Evolutionary conservation across 2,329 filamentous ascomycete species (phyloP).

Genomic region (Apiospora koreana): DNA sequence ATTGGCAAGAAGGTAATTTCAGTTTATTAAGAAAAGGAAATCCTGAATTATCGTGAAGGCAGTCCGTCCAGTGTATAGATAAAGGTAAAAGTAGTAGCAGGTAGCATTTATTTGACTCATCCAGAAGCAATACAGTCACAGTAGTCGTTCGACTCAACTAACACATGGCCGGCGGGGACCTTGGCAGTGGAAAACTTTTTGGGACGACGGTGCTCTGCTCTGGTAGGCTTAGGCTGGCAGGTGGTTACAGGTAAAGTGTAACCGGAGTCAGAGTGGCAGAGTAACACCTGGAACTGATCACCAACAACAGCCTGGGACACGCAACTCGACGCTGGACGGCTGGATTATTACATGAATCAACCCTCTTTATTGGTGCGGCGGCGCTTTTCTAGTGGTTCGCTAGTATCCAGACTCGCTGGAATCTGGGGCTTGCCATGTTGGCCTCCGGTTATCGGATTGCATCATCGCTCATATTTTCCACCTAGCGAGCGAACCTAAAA

Average conservation of each 20-base stretch:
- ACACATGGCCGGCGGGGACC: not conserved
- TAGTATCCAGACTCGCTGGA: constrained; percentile 3
- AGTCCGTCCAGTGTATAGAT: not conserved
- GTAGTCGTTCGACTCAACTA: not conserved
- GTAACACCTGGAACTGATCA: not conserved
- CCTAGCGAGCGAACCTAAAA: not conserved
- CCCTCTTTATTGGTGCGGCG: constrained; percentile 3
- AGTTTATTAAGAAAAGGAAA: not conserved
- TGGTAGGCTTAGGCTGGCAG: not conserved
- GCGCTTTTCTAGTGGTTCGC: constrained; percentile 3
- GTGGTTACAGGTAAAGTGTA: not conserved
- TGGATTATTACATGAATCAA: constrained; percentile 1
- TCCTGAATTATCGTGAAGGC: not conserved
- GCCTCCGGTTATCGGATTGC: constrained; percentile 11
- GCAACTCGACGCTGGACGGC: not conserved
- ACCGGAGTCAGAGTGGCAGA: not conserved
- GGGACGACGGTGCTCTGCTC: not conserved
- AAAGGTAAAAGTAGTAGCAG: not conserved
- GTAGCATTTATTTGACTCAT: constrained; percentile 9
- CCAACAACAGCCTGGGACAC: not conserved
- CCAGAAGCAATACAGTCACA: not conserved
- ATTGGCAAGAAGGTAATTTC: not conserved
- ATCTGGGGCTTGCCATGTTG: not conserved
- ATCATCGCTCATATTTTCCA: constrained; percentile 10
- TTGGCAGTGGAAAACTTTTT: constrained; percentile 6